Evolutionary conservation across 202 grass and related monocot genomes (phyloP), one percentile per base, ranked within the genome.

Genomic region (Setaria italica): DNA sequence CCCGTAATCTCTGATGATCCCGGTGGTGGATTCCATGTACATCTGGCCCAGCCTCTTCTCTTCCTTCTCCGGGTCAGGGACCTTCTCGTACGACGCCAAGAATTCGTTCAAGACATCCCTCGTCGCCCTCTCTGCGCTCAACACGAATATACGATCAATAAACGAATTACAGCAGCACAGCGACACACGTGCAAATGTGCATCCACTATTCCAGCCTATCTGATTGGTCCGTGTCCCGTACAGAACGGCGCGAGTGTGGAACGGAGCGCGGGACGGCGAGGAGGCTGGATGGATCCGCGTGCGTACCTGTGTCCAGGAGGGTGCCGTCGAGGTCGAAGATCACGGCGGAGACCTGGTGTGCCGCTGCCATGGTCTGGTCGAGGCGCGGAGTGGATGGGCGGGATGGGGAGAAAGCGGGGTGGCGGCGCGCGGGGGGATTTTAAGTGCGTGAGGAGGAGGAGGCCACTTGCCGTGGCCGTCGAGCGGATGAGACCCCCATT

Each of bases 271-370:
- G 13, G 7, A 7, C n/a, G 74, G 55, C 35, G 54, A 77, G 53
- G 53, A 32, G 48, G 9, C 4, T 58, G 30, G 19, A 35, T 20
- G 78, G 66, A 85, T 33, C 19, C 15, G 19, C 6, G 42, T 7
- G 67, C 80, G 80, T 80, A 84, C 92, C 92, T 49, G 90, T 85
- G 87, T 92, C 92, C 10, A 97, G 47, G 62, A 97, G 84, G 11
- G 95, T 94, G 67, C 95, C 95, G 70, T 94, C 95, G 69, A 97
- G 83, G 76, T 94, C 95, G 29, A 97, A 86, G 67, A 97, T 90
- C 48, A 94, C 90, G 15, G 90, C 92, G 12, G 70, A 80, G 50
- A 94, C 57, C 39, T 57, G 78, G 55, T 34, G 78, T 33, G 32
- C 19, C 25, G 43, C 20, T 15, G 87, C 90, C 92, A 97, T 94